Conservation (phyloP, 139 green algal genomes). For the Chlorella sp. region DNA sequence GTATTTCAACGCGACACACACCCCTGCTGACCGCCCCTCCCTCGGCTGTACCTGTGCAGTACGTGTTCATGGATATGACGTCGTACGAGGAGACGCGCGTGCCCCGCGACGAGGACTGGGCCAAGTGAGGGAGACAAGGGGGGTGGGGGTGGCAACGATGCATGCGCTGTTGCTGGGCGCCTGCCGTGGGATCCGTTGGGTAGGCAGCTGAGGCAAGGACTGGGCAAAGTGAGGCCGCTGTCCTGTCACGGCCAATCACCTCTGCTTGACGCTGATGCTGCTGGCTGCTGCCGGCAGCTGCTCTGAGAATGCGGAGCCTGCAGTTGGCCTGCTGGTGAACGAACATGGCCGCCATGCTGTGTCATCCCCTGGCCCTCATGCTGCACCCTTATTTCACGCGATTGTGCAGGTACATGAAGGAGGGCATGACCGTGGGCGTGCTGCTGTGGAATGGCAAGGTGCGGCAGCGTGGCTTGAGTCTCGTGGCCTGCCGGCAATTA, state of each 20-base stretch:
- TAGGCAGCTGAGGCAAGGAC: too few relatives aligned
- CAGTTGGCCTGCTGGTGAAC: background rate
- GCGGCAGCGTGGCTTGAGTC: too few relatives aligned
- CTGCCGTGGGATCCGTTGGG: too few relatives aligned
- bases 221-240: too few relatives aligned
- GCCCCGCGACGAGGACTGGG: conserved; percentile 75
- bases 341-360: too few relatives aligned
- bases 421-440: conserved; percentile 77
- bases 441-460: conserved; percentile 91
- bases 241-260: too few relatives aligned
- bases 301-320: background rate
- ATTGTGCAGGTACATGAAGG: conserved; percentile 88
- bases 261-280: background rate
- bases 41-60: conserved; percentile 62
- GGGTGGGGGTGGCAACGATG: too few relatives aligned
- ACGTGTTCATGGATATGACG: conserved; percentile 97
- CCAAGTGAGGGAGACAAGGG: conserved; percentile 34
- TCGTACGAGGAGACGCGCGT: conserved; percentile 97
- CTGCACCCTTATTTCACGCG: background rate
- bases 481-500: too few relatives aligned
- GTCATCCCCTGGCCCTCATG: background rate
- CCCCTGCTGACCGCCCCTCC: too few relatives aligned
- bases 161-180: too few relatives aligned
- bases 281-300: too few relatives aligned
- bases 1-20: too few relatives aligned